These are phyloP conservation scores for Ustilago bromivora DNA, from an alignment of 1,284 basidiomycete genomes.

Conservation along the genomic window DNA sequence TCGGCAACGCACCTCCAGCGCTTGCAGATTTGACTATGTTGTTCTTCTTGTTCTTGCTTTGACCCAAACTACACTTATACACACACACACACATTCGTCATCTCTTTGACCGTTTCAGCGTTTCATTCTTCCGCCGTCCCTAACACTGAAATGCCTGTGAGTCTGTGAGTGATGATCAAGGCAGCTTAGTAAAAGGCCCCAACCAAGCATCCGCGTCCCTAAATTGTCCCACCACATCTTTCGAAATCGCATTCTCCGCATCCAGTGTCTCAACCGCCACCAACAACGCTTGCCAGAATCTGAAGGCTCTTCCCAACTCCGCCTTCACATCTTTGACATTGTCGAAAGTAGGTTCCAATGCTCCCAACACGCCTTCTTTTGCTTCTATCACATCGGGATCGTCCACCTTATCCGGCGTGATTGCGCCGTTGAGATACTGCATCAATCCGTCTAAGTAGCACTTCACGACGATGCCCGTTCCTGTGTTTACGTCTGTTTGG, in stretches of 20 bases:
- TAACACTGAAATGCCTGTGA: background rate
- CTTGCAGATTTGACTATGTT: no score
- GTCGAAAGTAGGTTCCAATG: constrained; percentile 90
- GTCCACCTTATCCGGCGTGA: constrained; percentile 72
- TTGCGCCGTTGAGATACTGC: constrained; percentile 79
- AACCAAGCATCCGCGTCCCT: constrained; percentile 94
- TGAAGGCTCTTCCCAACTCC: constrained; percentile 94
- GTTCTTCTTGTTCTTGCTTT: no score
- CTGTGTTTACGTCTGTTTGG: constrained; percentile 95
- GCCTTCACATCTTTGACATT: constrained; percentile 86
- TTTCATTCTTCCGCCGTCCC: no score
- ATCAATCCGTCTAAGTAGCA: constrained; percentile 82
- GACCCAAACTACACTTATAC: no score
- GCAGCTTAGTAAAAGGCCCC: constrained; percentile 72
- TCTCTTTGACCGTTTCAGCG: no score
- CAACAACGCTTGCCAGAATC: constrained; percentile 96
- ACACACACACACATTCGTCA: no score
- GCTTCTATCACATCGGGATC: constrained; percentile 82
- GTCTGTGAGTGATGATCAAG: background rate
- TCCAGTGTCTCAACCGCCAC: constrained; percentile 87
- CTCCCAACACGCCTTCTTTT: constrained; percentile 86
- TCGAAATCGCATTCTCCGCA: constrained; percentile 75
- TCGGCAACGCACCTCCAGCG: no score
- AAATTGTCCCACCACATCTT: constrained; percentile 90
- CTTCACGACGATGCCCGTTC: constrained; percentile 96